phyloP scores from a whole-genome alignment of 179 eudicot genomes.

The Spergularia azorica region DNA sequence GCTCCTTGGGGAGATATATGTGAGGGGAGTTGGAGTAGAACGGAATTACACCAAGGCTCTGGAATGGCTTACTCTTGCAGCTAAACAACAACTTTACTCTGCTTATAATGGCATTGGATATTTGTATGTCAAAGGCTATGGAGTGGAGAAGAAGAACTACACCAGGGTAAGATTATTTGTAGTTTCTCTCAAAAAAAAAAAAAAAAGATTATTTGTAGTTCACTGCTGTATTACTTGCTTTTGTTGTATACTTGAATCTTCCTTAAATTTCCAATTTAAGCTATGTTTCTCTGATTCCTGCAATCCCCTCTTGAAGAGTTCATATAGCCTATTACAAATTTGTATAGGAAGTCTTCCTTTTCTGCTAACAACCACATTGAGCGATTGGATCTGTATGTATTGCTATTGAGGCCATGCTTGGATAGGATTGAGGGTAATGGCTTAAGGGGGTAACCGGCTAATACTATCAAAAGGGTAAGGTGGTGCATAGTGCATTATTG shows the following conservation, averaged over 20 bases:
- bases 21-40: slow-evolving; percentile 86
- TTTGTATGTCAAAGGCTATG: slow-evolving; percentile 90
- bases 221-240: neutral
- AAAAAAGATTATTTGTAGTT: neutral
- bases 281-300: neutral
- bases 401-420: no score
- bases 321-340: no score
- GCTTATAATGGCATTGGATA: slow-evolving; percentile 98
- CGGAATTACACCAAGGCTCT: slow-evolving; percentile 83
- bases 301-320: neutral
- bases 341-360: no score
- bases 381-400: no score
- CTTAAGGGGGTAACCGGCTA: no score
- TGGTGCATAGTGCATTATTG: neutral
- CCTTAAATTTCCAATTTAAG: neutral
- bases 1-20: slow-evolving; percentile 95
- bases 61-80: slow-evolving; percentile 87
- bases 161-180: slow-evolving; percentile 57
- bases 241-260: neutral
- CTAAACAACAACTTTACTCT: slow-evolving; percentile 78
- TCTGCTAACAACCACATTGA: no score
- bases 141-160: slow-evolving; percentile 82
- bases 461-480: neutral
- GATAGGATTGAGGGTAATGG: no score
- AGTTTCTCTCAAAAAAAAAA: neutral